These are phyloP conservation scores for Pholiota molesta DNA, from an alignment of 768 basidiomycete species.

Conservation along the genomic window DNA sequence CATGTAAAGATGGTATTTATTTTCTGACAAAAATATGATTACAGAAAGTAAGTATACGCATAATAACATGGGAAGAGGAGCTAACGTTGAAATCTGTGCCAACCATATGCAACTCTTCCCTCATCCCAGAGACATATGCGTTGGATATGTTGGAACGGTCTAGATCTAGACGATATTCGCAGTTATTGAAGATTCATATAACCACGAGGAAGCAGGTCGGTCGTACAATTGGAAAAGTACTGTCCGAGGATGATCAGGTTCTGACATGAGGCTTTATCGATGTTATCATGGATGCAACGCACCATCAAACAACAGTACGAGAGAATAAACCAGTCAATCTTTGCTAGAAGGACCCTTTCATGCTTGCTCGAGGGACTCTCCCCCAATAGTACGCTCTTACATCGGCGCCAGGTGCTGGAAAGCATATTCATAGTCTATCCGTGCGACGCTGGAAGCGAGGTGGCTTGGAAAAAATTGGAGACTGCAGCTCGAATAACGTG, in stretches of 20 bases:
- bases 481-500: neutral
- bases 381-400: constrained; percentile 30
- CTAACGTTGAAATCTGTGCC: constrained; percentile 65
- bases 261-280: neutral
- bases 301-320: constrained; percentile 77
- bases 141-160: constrained; percentile 72
- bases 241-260: constrained; percentile 26
- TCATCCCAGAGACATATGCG: constrained; percentile 83
- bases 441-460: neutral
- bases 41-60: neutral
- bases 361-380: constrained; percentile 38
- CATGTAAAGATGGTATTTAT: constrained; percentile 75
- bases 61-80: constrained; percentile 2
- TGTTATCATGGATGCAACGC: constrained; percentile 7
- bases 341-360: constrained; percentile 57
- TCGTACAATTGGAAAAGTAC: constrained; percentile 69
- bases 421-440: neutral
- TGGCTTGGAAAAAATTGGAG: neutral
- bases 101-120: constrained; percentile 66
- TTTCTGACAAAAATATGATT: constrained; percentile 41
- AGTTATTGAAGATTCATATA: neutral
- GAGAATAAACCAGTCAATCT: constrained; percentile 69
- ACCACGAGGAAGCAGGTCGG: constrained; percentile 1
- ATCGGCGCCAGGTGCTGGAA: neutral
- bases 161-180: constrained; percentile 45